Evolutionary conservation across 2,329 filamentous ascomycete species (phyloP), one percentile per base, ranked within the genome.

Genomic region (Elsinoe arachidis): DNA sequence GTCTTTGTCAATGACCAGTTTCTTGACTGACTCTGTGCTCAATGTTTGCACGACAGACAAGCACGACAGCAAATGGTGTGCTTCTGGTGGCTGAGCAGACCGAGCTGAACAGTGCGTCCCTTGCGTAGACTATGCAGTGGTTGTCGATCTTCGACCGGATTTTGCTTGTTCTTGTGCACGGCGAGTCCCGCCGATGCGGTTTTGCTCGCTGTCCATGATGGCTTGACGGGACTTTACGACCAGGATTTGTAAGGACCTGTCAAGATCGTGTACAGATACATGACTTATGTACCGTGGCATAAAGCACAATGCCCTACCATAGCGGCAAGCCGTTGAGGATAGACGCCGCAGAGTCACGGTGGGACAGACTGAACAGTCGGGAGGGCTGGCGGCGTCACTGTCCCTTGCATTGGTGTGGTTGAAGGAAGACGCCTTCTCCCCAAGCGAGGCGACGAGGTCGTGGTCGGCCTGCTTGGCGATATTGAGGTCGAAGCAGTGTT

Each of bases 171-270:
- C 19, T 34, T 26, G 26, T 23, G 49, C 17, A 23, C 49, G 34
- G 49, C 49, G 35, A 53, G 17, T 23, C 33, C 33, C 33, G 46
- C 33, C 30, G 17, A 53, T 23, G 49, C n/a, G 49, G 35, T 46
- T 17, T 46, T 17, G 11, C 19, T 34, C 10, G 49, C 19, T 53
- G 49, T 46, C 41, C 41, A 46, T 30, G 41, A 46, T 46, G 41
- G 19, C 21, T 46, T 46, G 33, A 53, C 49, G 49, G 12, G 34
- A 10, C 33, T 17, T 14, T 35, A 19, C 33, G 49, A 39, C 49
- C 26, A 34, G 49, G 46, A 51, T 51, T 51, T 39, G 49, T 23
- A 53, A 53, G 30, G 14, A 30, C 33, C 34, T 39, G 49, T 53
- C 34, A 26, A 39, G 17, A 34, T 39, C 15, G 19, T 39, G 49